phyloP scores from a whole-genome alignment of 2,329 filamentous ascomycete genomes.

The Rachicladosporium sp. region DNA sequence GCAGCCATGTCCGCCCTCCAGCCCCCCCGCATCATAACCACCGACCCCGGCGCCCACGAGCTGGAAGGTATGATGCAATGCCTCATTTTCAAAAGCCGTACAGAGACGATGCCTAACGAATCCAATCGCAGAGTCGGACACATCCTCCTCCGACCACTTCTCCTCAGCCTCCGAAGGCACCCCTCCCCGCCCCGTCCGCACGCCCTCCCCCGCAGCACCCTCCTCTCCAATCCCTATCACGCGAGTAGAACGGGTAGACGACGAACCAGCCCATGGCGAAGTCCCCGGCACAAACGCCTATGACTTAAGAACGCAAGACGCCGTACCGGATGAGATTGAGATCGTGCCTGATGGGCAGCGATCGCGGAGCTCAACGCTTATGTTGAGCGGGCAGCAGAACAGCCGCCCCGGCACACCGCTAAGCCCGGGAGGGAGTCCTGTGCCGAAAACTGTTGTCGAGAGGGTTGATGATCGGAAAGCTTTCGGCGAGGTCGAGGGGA shows the following conservation, averaged over 20 bases:
- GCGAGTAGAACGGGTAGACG: slow-evolving; percentile 51
- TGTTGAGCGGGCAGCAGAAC: slow-evolving; percentile 10
- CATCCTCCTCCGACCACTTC: slow-evolving; percentile 47
- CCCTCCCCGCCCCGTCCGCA: slow-evolving; percentile 19
- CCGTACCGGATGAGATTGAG: slow-evolving; percentile 52
- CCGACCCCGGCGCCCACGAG: slow-evolving; percentile 19
- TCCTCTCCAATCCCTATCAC: slow-evolving; percentile 46
- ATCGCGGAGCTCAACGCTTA: slow-evolving; percentile 27
- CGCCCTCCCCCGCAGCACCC: slow-evolving; percentile 24
- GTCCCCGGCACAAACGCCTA: slow-evolving; percentile 50
- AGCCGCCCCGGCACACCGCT: slow-evolving; percentile 22
- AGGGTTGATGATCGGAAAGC: slow-evolving; percentile 46
- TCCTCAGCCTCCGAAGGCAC: slow-evolving; percentile 52
- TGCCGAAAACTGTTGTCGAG: slow-evolving; percentile 50
- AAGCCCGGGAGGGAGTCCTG: slow-evolving; percentile 26
- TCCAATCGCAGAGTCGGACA: neutral
- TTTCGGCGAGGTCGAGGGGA: slow-evolving; percentile 51
- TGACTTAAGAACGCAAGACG: slow-evolving; percentile 44
- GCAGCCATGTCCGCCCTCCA: slow-evolving; percentile 17
- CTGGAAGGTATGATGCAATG: slow-evolving; percentile 5
- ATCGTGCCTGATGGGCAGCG: slow-evolving; percentile 37
- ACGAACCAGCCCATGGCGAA: slow-evolving; percentile 46
- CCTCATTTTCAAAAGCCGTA: too few species aligned
- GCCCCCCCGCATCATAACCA: slow-evolving; percentile 18
- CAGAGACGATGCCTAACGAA: neutral